Percentiles rank a stretch among this genome's conserved stretches.
Evolutionary conservation across 176 grass and related monocot genomes (phyloP).

Genomic region (Avena atlantica): DNA sequence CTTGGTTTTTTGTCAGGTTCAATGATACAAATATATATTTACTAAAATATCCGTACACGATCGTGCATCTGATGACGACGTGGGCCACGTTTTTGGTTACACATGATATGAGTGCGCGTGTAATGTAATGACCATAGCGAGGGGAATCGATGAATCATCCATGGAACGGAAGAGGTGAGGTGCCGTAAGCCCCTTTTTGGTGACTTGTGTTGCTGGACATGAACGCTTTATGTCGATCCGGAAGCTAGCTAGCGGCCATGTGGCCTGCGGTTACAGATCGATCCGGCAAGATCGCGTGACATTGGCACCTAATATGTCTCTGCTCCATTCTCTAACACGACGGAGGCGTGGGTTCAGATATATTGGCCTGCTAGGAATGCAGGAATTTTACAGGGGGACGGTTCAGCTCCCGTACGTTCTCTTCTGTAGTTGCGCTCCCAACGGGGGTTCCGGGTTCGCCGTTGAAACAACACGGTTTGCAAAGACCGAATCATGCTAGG

Average conservation of each 20-base stretch:
- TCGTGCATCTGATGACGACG: not conserved
- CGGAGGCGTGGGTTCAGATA: not conserved
- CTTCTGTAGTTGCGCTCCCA: not conserved
- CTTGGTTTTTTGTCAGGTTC: not conserved
- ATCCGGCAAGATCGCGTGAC: constrained; percentile 20
- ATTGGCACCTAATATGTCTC: not conserved
- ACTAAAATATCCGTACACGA: not conserved
- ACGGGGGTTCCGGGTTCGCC: too few species aligned
- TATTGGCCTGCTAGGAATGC: not conserved
- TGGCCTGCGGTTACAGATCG: not conserved
- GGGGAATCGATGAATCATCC: not conserved
- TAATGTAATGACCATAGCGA: not conserved
- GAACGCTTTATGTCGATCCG: not conserved
- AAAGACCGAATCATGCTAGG: not conserved
- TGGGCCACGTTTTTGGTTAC: not conserved
- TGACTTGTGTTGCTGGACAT: not conserved
- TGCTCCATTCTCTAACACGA: not conserved
- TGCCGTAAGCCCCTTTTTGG: constrained; percentile 2
- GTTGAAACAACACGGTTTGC: not conserved
- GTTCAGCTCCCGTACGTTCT: not conserved
- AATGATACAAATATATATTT: not conserved
- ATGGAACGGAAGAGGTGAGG: constrained; percentile 14
- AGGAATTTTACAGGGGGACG: not conserved
- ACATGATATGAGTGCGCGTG: not conserved
- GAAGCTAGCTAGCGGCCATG: not conserved